Percentiles rank a stretch among this genome's conserved stretches.
phyloP scores from a whole-genome alignment of 306 rosid genomes.

The Herpetospermum pedunculosum region DNA sequence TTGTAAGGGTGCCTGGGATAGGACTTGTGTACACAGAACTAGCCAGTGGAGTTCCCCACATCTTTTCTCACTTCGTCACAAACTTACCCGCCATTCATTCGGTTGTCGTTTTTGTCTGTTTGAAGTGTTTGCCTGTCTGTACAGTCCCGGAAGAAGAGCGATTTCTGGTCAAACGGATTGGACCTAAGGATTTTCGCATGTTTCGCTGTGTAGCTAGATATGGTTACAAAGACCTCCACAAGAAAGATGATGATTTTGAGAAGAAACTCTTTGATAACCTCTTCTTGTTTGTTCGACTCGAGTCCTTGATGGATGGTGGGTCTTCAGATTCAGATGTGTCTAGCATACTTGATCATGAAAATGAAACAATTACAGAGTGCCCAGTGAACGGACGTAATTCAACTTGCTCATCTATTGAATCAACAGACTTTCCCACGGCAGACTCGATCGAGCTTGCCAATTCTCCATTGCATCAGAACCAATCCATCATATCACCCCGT shows the following conservation, averaged over 20 bases:
- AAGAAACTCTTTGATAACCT: constrained; percentile 81
- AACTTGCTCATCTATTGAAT: background rate
- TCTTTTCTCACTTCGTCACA: constrained; percentile 81
- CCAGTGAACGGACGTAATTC: constrained; percentile 42
- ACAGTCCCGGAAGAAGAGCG: constrained; percentile 70
- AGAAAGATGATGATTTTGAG: constrained; percentile 61
- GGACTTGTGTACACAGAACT: constrained; percentile 89
- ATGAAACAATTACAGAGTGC: constrained; percentile 28
- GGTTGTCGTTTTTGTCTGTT: constrained; percentile 76
- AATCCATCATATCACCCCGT: constrained; percentile 29
- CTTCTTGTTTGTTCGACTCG: constrained; percentile 63
- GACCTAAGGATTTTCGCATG: constrained; percentile 70
- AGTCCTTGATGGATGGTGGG: constrained; percentile 55
- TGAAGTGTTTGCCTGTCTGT: constrained; percentile 74
- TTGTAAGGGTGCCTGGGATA: constrained; percentile 86
- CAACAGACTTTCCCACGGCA: background rate
- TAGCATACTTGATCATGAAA: constrained; percentile 46
- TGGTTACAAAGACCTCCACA: constrained; percentile 66
- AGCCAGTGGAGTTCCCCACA: constrained; percentile 70
- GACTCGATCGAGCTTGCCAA: background rate
- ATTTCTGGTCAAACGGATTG: constrained; percentile 72
- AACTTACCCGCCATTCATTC: constrained; percentile 90
- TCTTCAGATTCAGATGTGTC: constrained; percentile 77
- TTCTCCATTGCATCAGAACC: background rate
- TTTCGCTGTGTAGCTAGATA: constrained; percentile 82